A percentile compares a stretch with the other conserved stretches of the same genome.
Evolutionary conservation across 2,329 filamentous ascomycete species (phyloP).

Genomic region (Colletotrichum brevisporum): DNA sequence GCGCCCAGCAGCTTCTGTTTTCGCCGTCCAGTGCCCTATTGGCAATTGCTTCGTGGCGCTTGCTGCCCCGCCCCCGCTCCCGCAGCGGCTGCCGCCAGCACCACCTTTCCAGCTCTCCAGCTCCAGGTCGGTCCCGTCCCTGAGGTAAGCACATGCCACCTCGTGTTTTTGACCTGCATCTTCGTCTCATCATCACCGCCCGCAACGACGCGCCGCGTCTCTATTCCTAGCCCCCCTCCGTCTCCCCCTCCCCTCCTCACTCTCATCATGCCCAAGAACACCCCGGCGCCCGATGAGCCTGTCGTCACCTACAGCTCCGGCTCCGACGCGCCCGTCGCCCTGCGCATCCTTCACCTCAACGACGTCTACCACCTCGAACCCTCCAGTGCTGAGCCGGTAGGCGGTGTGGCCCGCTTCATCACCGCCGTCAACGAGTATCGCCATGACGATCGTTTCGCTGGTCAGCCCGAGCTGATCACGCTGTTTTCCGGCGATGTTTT

Average conservation of each 20-base stretch:
- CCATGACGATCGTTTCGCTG: slow-evolving; percentile 69
- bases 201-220: neutral
- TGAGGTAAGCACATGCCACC: no score
- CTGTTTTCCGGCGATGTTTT: slow-evolving; percentile 95
- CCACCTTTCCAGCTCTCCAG: slow-evolving; percentile 9
- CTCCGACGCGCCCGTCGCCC: slow-evolving; percentile 66
- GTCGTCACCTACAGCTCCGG: slow-evolving; percentile 50
- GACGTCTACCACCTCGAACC: slow-evolving; percentile 92
- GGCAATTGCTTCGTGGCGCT: slow-evolving; percentile 1
- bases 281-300: slow-evolving; percentile 38
- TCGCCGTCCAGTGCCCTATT: slow-evolving; percentile 11
- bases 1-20: neutral
- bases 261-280: slow-evolving; percentile 36
- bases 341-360: slow-evolving; percentile 92
- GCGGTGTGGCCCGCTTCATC: slow-evolving; percentile 86
- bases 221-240: slow-evolving; percentile 28
- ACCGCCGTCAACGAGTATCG: slow-evolving; percentile 83
- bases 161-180: no score
- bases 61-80: slow-evolving; percentile 17
- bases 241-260: neutral
- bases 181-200: slow-evolving; percentile 1
- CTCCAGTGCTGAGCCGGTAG: slow-evolving; percentile 83
- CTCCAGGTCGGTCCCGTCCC: neutral
- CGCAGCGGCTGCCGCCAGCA: slow-evolving; percentile 1
- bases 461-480: slow-evolving; percentile 77